A percentile compares a stretch with the other conserved stretches of the same genome.
These are phyloP conservation scores for Epichloe scottii DNA, from an alignment of 2,329 filamentous ascomycete genomes.

Conservation along the genomic window DNA sequence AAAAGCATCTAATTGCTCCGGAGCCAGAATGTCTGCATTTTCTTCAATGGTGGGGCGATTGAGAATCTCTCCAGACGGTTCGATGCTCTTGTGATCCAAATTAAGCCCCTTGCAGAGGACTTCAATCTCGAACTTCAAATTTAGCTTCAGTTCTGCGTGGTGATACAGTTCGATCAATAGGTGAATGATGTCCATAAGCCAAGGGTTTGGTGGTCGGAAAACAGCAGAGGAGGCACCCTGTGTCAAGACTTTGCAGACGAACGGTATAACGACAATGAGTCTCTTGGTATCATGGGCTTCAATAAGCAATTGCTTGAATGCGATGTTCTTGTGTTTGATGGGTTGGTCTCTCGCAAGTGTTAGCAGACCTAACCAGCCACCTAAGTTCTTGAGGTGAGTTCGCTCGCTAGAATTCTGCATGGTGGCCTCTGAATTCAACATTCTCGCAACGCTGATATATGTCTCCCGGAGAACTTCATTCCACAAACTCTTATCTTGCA, in stretches of 20 bases:
- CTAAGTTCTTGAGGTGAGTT: conserved; percentile 83
- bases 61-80: conserved; percentile 75
- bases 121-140: conserved; percentile 97
- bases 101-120: conserved; percentile 87
- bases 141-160: conserved; percentile 84
- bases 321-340: conserved; percentile 92
- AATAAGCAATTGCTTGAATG: conserved; percentile 88
- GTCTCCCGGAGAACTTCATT: conserved; percentile 86
- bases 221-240: conserved; percentile 77
- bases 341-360: conserved; percentile 90
- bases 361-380: conserved; percentile 82
- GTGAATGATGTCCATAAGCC: conserved; percentile 92
- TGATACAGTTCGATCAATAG: conserved; percentile 90
- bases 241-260: conserved; percentile 88
- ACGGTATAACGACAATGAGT: conserved; percentile 84
- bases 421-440: conserved; percentile 83
- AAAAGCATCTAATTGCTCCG: conserved; percentile 66
- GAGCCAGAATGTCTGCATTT: conserved; percentile 43
- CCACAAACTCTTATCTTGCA: conserved; percentile 70
- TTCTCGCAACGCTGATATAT: conserved; percentile 69
- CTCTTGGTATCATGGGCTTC: conserved; percentile 91
- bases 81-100: conserved; percentile 84
- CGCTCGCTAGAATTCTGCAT: conserved; percentile 76
- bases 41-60: conserved; percentile 58
- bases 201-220: conserved; percentile 90